phyloP scores from a whole-genome alignment of 1,139 yeast genomes.

The Taphrina communis region DNA sequence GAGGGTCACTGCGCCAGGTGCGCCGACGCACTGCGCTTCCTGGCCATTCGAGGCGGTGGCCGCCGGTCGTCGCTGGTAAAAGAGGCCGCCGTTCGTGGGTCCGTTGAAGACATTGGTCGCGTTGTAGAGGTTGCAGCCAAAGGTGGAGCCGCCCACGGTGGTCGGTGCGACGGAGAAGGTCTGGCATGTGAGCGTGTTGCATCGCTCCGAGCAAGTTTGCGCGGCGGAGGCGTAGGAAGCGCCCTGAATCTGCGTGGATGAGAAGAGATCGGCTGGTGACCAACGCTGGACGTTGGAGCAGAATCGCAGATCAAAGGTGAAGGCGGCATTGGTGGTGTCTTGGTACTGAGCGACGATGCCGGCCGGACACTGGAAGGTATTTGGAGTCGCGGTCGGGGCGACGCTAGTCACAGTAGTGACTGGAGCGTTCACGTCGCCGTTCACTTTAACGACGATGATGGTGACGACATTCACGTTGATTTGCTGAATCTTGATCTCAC shows the following conservation, averaged over 20 bases:
- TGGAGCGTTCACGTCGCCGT: conserved; percentile 9
- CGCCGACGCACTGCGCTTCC: conserved; percentile 36
- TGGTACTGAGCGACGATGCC: conserved; percentile 36
- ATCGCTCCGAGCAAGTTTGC: conserved; percentile 33
- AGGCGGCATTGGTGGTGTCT: conserved; percentile 31
- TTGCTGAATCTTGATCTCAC: conserved; percentile 13
- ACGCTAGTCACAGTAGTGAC: conserved; percentile 21
- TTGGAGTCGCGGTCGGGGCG: conserved; percentile 32
- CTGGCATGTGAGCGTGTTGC: conserved; percentile 25
- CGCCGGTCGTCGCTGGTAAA: conserved; percentile 35
- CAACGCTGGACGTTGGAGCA: conserved; percentile 40
- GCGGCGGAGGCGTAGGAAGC: conserved; percentile 38
- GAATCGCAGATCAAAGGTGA: conserved; percentile 32
- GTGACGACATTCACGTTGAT: conserved; percentile 31
- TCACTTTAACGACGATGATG: conserved; percentile 23
- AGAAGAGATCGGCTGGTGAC: conserved; percentile 38
- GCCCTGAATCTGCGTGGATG: conserved; percentile 24
- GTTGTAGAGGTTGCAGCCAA: conserved; percentile 39
- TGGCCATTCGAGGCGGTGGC: neutral
- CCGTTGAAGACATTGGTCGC: conserved; percentile 39
- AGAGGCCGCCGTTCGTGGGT: conserved; percentile 40
- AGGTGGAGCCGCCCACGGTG: conserved; percentile 34
- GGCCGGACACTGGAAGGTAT: conserved; percentile 40
- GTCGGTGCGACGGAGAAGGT: conserved; percentile 40
- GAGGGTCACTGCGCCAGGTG: conserved; percentile 9